Conservation (phyloP, 768 basidiomycete species). For the Tricholoma saponaceum region DNA sequence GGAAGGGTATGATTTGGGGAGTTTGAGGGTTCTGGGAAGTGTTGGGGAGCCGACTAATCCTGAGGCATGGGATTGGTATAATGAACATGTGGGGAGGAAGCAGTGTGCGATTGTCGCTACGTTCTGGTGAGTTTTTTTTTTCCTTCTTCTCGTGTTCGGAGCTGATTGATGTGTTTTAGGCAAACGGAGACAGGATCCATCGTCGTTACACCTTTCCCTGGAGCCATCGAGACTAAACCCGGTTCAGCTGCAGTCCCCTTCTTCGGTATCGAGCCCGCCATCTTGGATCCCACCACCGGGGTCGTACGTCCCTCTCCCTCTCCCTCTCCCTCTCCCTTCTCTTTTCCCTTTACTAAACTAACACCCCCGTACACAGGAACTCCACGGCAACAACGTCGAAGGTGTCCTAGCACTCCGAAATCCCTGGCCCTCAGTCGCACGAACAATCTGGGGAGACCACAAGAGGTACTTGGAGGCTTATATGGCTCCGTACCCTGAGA, state of each 20-base stretch:
- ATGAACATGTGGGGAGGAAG: conserved; percentile 4
- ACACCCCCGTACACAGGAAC: conserved; percentile 31
- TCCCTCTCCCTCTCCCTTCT: too few relatives aligned
- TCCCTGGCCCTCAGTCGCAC: conserved; percentile 95
- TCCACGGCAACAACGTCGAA: conserved; percentile 81
- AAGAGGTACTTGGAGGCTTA: conserved; percentile 62
- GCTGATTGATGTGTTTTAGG: conserved; percentile 33
- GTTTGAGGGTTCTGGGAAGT: too few relatives aligned
- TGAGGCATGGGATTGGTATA: too few relatives aligned
- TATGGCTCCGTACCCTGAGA: conserved; percentile 78
- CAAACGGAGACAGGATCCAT: conserved; percentile 99
- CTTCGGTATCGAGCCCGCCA: conserved; percentile 88
- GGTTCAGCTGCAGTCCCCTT: conserved; percentile 97
- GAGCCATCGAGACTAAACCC: conserved; percentile 93
- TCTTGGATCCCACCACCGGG: conserved; percentile 83
- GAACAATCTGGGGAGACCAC: conserved; percentile 91
- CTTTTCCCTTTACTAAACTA: not conserved
- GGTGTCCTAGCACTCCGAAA: conserved; percentile 83
- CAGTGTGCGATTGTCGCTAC: conserved; percentile 95
- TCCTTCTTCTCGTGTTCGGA: conserved; percentile 5
- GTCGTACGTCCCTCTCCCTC: conserved; percentile 31
- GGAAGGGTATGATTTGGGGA: too few relatives aligned
- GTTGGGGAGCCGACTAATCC: too few relatives aligned
- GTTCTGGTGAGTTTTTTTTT: conserved; percentile 52
- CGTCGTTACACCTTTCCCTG: conserved; percentile 92